Evolutionary conservation across 345 rosid species (phyloP), one percentile per base, ranked within the genome.

Genomic region (Murraya paniculata): DNA sequence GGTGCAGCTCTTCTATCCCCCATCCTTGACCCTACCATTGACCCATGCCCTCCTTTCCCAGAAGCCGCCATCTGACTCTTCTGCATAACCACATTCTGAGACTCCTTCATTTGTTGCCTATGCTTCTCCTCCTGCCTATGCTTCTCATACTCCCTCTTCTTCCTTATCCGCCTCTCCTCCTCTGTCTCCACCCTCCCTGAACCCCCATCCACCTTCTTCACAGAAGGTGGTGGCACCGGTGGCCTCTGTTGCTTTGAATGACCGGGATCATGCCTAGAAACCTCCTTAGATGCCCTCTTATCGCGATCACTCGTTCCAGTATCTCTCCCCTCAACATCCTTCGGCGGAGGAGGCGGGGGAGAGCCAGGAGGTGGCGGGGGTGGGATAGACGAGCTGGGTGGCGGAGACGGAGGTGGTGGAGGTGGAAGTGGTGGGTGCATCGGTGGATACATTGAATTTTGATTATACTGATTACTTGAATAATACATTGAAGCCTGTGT

Each of bases 321-420:
- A 67, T 81, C 86, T 61, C 57, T 64, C 53, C 68, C 79, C 22
- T 28, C 24, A 81, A 81, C 78, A 11, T 87, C 92, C 84, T 89
- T 90, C n/a, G 84, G 87, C 10, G 89, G 91, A 64, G 94, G 96
- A 38, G 87, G 95, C 11, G 92, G 89, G 16, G 99, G 97, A 41
- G 98, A 92, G 81, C 91, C 86, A n/a, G 97, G 93, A 9, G 97
- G 99, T 3, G 97, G 98, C 0, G 98, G 98, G 21, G 96, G 94
- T 5, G 93, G 95, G 33, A 83, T 71, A 4, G 88, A 76, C 25
- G 90, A 82, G 68, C 85, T 82, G 0, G 93, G 88, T 3, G 92
- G 85, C 24, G 97, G 88, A 1, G 92, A 78, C 3, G 93, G 86
- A 1, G 93, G 89, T 14, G 88, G 90, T 2, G 88, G 93, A 19